Base-by-base conservation (phyloP, 352 stramenopile species). In the Globisporangium recalcitrans region DNA sequence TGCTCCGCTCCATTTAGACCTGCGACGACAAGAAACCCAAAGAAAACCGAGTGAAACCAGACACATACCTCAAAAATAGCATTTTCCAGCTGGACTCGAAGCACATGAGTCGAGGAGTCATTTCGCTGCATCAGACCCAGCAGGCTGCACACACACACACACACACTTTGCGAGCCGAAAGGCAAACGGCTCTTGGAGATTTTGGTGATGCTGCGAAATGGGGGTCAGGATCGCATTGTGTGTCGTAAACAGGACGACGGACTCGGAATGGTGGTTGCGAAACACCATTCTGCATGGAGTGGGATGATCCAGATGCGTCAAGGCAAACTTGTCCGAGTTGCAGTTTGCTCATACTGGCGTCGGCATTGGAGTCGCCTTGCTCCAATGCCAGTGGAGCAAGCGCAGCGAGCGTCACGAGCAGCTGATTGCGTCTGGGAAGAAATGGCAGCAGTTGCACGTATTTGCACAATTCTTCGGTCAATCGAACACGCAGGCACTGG, bases 1-100 rank as follows among this genome's bases (percentile, higher is more conserved):
- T 49, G 32, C 49, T 26, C 36, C 13, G 27, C 49, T 55, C 16
- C 49, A 55, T 55, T 59, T 59, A 59, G 53, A 47, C 38, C 16
- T 46, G 38, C 38, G 38, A 46, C 14, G 38, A 22, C 8, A 46
- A 46, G 38, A 46, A 46, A 22, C 38, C 38, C 16, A 5, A 22
- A 38, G 1, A 14, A 6, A 47, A 46, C 38, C 19, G 16, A 46
- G 53, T 10, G 53, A 44, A 47, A 59, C 53, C 38, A 47, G 22
- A 26, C 26, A 5, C 53, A 16, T 21, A 34, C 29, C n/a, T 32
- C 26, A 21, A 55, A 31, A 55, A 55, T 55, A 55, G 26, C 48
- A 55, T 38, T 13, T 2, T 36, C 38, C 38, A 11, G 19, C 38
- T 21, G 16, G 14, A 46, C 19, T 14, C 16, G 7, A n/a, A 21